A percentile compares a stretch with the other conserved stretches of the same genome.
Conservation (phyloP, 2,329 filamentous ascomycete genomes). For the Microdochium bolleyi region DNA sequence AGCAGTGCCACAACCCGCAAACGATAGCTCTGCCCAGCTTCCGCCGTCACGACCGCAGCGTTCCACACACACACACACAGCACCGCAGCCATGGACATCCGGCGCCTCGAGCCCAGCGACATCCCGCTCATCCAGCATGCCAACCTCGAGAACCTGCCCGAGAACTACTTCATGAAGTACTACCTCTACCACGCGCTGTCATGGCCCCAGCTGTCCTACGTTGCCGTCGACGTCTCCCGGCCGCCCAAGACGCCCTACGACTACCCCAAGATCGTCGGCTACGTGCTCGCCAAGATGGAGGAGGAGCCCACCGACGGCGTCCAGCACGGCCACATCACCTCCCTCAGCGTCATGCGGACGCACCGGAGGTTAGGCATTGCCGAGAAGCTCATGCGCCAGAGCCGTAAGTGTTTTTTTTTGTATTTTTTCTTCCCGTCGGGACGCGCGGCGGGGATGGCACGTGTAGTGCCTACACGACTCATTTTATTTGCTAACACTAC, state of each 20-base stretch:
- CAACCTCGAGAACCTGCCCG: slow-evolving; percentile 97
- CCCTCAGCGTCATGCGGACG: slow-evolving; percentile 90
- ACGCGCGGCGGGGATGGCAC: too few species aligned
- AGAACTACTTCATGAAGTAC: slow-evolving; percentile 99
- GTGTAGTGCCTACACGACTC: too few species aligned
- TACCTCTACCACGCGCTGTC: slow-evolving; percentile 98
- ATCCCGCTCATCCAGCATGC: slow-evolving; percentile 93
- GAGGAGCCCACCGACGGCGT: slow-evolving; percentile 90
- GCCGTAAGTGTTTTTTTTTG: slow-evolving; percentile 71
- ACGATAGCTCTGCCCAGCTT: background rate
- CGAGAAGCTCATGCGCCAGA: slow-evolving; percentile 96
- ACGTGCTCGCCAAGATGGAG: slow-evolving; percentile 99
- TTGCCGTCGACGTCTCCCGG: slow-evolving; percentile 84
- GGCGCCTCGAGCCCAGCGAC: slow-evolving; percentile 73
- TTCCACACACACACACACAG: background rate
- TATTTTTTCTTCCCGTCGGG: too few species aligned
- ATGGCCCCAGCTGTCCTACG: slow-evolving; percentile 95
- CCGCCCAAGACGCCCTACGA: slow-evolving; percentile 72
- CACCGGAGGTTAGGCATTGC: slow-evolving; percentile 86
- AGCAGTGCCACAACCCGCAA: background rate
- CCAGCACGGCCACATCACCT: slow-evolving; percentile 93
- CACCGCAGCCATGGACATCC: slow-evolving; percentile 69
- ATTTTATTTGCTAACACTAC: slow-evolving; percentile 5
- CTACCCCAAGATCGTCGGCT: slow-evolving; percentile 95
- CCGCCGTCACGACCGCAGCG: background rate